These are phyloP conservation scores for Arthrobotrys megalospora DNA, from an alignment of 2,329 filamentous ascomycete genomes.

Conservation along the genomic window DNA sequence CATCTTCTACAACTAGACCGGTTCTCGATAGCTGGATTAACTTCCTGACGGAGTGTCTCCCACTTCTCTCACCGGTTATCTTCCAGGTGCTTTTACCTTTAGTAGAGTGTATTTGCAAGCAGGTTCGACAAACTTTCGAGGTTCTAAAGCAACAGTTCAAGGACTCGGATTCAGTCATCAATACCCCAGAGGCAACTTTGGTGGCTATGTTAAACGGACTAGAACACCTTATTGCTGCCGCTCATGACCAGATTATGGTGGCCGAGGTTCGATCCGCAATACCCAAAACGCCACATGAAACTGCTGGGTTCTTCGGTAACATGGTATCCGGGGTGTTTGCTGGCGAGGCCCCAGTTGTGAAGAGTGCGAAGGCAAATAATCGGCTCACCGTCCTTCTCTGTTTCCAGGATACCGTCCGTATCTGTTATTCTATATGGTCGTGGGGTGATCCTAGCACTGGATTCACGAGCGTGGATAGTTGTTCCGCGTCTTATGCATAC, in stretches of 20 bases:
- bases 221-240: conserved; percentile 88
- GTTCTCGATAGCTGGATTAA: conserved; percentile 93
- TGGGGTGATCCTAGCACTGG: conserved; percentile 78
- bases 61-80: conserved; percentile 85
- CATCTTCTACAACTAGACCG: conserved; percentile 79
- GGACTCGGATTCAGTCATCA: conserved; percentile 67
- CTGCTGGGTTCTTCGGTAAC: conserved; percentile 86
- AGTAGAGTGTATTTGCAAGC: conserved; percentile 87
- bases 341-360: conserved; percentile 77
- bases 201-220: conserved; percentile 93
- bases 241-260: conserved; percentile 83
- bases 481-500: conserved; percentile 86
- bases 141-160: conserved; percentile 78
- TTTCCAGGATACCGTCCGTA: conserved; percentile 93
- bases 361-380: conserved; percentile 90
- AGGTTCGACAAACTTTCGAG: conserved; percentile 81
- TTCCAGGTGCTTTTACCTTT: conserved; percentile 92
- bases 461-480: conserved; percentile 71
- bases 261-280: conserved; percentile 80
- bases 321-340: conserved; percentile 94
- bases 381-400: conserved; percentile 93
- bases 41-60: conserved; percentile 86
- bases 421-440: conserved; percentile 94
- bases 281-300: conserved; percentile 83
- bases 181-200: conserved; percentile 78